Evolutionary conservation across 768 basidiomycete species (phyloP), one percentile per base, ranked within the genome.

Genomic region (Mycena leptocephala): DNA sequence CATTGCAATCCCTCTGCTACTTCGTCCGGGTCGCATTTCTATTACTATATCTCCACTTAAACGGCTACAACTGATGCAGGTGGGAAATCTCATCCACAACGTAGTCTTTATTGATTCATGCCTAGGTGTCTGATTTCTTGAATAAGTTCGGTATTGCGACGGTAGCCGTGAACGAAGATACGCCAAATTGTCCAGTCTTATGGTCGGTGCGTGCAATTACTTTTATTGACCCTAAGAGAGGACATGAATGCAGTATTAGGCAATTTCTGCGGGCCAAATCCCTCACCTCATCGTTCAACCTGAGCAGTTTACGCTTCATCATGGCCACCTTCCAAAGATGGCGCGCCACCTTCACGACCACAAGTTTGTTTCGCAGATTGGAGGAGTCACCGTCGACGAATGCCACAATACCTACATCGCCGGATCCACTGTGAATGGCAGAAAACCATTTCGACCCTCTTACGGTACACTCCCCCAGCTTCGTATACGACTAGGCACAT

Each of bases 231-330:
- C n/a, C n/a, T n/a, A n/a, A n/a, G n/a, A n/a, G n/a, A n/a, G n/a
- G n/a, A n/a, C n/a, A n/a, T n/a, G n/a, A n/a, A n/a, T 33, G 18
- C 10, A 9, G 18, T 14, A 28, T 22, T 7, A 55, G 53, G 53
- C 41, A 16, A 71, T 71, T 16, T 5, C 30, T 4, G 16, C 24
- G 10, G 70, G 70, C 14, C 10, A 28, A 1, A 41, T 71, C 2
- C 37, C 70, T 16, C 70, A 71, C 32, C 61, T 71, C 13, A 71
- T 71, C 9, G 61, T 63, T 2, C 70, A 71, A 5, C 70, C 70
- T 1, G 70, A 71, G 16, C 61, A 71, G 9, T 63, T 63, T 11
- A 3, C n/a, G 1, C 1, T 55, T 3, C 1, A 63, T 28, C 70
- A 63, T 18, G 70, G 70, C 0, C 70, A 71, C 22, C 48, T 71